These are phyloP conservation scores for Limtongia smithiae DNA, from an alignment of 805 yeast species.

Conservation along the genomic window DNA sequence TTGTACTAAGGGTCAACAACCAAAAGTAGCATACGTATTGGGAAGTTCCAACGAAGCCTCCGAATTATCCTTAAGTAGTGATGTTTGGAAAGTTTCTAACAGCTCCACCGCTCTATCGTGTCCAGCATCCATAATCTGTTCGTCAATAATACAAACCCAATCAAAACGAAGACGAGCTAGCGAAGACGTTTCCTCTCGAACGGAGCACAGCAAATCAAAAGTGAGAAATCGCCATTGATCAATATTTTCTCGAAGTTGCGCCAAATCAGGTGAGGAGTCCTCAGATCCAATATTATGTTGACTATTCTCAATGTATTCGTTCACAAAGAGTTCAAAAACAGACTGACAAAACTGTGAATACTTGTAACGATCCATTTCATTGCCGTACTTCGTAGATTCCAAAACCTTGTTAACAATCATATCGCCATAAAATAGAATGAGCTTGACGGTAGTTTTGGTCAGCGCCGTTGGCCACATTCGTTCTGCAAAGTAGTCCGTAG, in stretches of 20 bases:
- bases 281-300: conserved; percentile 11
- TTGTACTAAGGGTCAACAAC: not conserved
- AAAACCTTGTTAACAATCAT: conserved; percentile 1
- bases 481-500: conserved; percentile 7
- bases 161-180: conserved; percentile 34
- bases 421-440: conserved; percentile 9
- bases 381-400: conserved; percentile 2
- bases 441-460: not conserved
- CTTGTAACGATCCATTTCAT: not conserved
- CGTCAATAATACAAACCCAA: conserved; percentile 50
- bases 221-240: conserved; percentile 6
- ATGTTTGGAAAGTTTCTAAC: conserved; percentile 30
- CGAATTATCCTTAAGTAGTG: not conserved
- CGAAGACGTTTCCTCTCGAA: not conserved
- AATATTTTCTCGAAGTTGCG: conserved; percentile 5
- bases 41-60: conserved; percentile 3
- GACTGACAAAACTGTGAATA: conserved; percentile 19
- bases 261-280: not conserved
- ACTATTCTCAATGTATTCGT: conserved; percentile 19
- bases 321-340: conserved; percentile 26
- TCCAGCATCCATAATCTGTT: conserved; percentile 43
- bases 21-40: conserved; percentile 6
- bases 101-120: conserved; percentile 36
- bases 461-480: conserved; percentile 22
- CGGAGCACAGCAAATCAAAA: conserved; percentile 3